These are phyloP conservation scores for Naganishia randhawae DNA, from an alignment of 768 basidiomycete genomes.

Conservation along the genomic window DNA sequence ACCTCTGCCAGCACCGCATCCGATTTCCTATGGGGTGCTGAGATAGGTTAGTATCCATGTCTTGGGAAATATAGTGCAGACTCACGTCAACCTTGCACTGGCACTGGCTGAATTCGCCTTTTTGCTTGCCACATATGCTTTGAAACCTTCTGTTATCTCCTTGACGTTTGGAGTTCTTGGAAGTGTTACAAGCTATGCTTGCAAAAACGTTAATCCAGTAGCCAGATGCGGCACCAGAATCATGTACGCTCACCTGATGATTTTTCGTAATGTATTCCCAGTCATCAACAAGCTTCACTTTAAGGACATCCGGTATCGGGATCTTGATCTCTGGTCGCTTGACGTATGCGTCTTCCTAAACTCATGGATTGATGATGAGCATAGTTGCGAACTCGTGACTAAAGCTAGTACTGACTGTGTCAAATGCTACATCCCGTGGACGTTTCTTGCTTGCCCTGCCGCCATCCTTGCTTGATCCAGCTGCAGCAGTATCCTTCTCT, in stretches of 20 bases:
- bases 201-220: background rate
- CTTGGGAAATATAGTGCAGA: background rate
- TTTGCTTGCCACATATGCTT: constrained; percentile 56
- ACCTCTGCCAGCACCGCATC: constrained; percentile 71
- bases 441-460: constrained; percentile 61
- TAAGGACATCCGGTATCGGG: constrained; percentile 81
- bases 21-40: constrained; percentile 57
- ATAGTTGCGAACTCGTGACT: background rate
- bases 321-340: constrained; percentile 87
- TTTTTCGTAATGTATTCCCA: constrained; percentile 98
- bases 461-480: constrained; percentile 25
- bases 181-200: constrained; percentile 70
- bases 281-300: constrained; percentile 85
- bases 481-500: background rate
- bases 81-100: constrained; percentile 43
- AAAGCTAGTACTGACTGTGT: constrained; percentile 39
- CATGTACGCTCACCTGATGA: constrained; percentile 61
- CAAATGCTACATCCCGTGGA: constrained; percentile 48
- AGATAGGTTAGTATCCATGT: background rate
- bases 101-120: constrained; percentile 31
- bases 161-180: constrained; percentile 75
- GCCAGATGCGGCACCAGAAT: background rate
- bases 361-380: background rate
- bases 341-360: constrained; percentile 66
- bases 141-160: constrained; percentile 73